Evolutionary conservation across 139 green algal species (phyloP).

Genomic region (Gonium pectorale): DNA sequence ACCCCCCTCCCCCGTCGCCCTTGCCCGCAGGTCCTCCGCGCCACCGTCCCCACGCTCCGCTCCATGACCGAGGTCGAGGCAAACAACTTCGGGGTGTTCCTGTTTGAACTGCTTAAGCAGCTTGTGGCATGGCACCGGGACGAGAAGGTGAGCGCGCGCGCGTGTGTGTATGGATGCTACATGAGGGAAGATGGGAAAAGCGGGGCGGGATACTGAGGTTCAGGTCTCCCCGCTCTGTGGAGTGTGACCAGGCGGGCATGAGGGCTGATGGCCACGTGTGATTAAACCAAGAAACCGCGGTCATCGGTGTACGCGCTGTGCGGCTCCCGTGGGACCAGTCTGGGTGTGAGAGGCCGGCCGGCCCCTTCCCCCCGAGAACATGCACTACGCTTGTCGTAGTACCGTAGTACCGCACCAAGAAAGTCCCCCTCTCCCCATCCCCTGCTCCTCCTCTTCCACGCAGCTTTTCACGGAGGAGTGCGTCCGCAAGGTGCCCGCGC

Average conservation of each 20-base stretch:
- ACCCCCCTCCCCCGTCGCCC: background rate
- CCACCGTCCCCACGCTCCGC: conserved; percentile 61
- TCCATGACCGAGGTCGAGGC: conserved; percentile 74
- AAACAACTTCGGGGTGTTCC: conserved; percentile 74
- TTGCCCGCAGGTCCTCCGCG: conserved; percentile 51
- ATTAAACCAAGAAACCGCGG: too few species aligned
- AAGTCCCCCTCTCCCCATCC: too few species aligned
- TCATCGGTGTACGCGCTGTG: too few species aligned
- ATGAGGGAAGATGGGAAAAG: background rate
- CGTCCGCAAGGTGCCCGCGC: background rate
- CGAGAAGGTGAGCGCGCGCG: conserved; percentile 34
- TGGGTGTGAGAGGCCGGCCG: too few species aligned
- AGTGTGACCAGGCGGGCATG: too few species aligned
- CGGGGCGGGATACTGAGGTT: too few species aligned
- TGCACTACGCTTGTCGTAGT: too few species aligned
- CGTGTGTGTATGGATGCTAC: background rate
- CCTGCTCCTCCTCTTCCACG: background rate
- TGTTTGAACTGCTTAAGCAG: conserved; percentile 62
- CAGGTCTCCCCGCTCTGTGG: too few species aligned
- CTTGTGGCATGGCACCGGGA: conserved; percentile 63
- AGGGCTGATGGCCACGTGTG: too few species aligned
- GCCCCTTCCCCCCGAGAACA: too few species aligned
- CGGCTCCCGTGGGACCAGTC: too few species aligned
- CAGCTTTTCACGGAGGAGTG: conserved; percentile 39
- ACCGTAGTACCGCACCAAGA: too few species aligned